Conservation (phyloP, 192 early-diverging fungal species). For the Linnemannia schmuckeri region DNA sequence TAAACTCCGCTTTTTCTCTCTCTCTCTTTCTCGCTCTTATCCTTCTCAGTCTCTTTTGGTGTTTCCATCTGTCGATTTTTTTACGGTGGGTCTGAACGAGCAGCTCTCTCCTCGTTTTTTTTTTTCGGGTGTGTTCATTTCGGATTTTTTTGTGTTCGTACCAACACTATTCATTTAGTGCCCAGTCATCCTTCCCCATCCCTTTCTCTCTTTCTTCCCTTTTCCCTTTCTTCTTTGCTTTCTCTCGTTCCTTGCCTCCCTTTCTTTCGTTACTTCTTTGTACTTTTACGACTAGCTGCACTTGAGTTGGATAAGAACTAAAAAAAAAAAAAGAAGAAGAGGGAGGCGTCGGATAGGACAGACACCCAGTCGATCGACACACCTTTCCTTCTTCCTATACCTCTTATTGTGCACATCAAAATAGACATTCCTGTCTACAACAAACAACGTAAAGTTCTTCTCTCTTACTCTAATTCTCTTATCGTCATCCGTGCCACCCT, state of each 20-base stretch:
- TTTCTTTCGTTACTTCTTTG: background rate
- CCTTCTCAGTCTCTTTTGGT: conserved; percentile 12
- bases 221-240: background rate
- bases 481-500: background rate
- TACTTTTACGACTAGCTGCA: background rate
- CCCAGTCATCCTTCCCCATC: background rate
- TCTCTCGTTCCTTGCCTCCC: background rate
- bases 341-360: background rate
- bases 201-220: background rate
- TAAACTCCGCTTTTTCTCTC: conserved; percentile 7
- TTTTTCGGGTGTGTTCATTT: background rate
- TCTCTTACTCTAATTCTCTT: background rate
- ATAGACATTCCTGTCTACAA: background rate
- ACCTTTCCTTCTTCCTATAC: background rate
- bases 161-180: background rate
- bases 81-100: background rate
- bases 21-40: background rate
- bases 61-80: conserved; percentile 3
- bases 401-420: background rate
- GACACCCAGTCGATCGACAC: background rate
- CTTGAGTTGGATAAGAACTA: background rate
- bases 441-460: background rate
- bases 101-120: background rate
- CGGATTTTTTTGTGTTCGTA: background rate
- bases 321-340: background rate